Evolutionary conservation across 495 filamentous ascomycete genomes (phyloP), one percentile per base, ranked within the genome.

Genomic region (Xylaria acuta): DNA sequence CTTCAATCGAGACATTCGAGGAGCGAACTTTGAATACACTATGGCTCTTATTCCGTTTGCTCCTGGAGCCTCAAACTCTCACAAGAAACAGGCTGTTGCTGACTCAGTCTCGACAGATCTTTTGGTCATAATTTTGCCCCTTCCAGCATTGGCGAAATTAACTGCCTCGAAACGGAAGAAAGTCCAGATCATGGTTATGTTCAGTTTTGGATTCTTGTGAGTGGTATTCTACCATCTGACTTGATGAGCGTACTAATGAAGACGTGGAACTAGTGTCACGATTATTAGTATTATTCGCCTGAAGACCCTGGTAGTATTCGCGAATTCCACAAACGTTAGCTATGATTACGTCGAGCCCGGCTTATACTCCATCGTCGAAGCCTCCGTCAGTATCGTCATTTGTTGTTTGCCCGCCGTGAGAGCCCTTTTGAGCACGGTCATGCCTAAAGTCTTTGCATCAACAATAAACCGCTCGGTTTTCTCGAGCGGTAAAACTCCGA

Each of bases 301-400:
- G 25, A 66, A 77, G 74, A 74, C 80, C 12, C 73, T 84, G 5
- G 74, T 79, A 47, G 58, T 49, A 51, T 82, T 83, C 59, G 81
- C 77, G 27, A 76, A 72, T 20, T 79, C 80, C 14, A 71, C 73
- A 2, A 84, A 84, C 59, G 75, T 82, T 25, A 82, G 80, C 56
- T 81, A 78, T 81, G 80, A 83, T 58, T 80, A 82, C 25, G 80
- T 81, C 43, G 74, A 83, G 8, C 69, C 80, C 14, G 83, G 82
- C 73, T 76, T 80, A 41, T 84, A 82, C 79, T 83, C 81, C 0
- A 79, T 82, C 20, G 74, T 85, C 62, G 83, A 85, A 73, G 81
- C 82, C 1, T 77, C 83, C 5, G 69, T 85, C 22, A 80, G 81
- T 2, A 78, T 85, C 47, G 81, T 82, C 36, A 79, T 80, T 59